Conservation (phyloP, 371 early-diverging fungal genomes). For the Saksenaea oblongispora region DNA sequence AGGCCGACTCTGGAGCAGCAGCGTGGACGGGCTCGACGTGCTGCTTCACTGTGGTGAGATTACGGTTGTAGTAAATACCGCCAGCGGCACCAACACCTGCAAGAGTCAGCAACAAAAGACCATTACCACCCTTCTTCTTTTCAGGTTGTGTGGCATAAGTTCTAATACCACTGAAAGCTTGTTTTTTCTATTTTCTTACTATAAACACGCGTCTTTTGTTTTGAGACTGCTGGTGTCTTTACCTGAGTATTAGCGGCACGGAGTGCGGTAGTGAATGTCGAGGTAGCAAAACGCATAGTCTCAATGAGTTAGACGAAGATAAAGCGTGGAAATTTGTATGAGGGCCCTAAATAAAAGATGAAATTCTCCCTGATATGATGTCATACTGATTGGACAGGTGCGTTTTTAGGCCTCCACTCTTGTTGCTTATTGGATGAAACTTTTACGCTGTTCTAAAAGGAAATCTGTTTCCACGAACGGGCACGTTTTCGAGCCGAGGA, state of each 20-base stretch:
- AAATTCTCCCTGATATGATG: too few relatives aligned
- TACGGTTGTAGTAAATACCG: constrained; percentile 46
- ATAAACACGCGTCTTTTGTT: background rate
- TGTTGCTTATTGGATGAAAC: too few relatives aligned
- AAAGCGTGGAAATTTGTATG: too few relatives aligned
- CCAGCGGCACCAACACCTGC: constrained; percentile 40
- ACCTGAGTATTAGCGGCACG: constrained; percentile 21
- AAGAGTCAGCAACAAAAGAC: constrained; percentile 31
- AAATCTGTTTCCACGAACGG: too few relatives aligned
- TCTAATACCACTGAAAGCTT: constrained; percentile 15
- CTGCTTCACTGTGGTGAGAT: constrained; percentile 17
- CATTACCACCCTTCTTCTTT: constrained; percentile 34
- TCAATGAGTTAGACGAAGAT: constrained; percentile 1
- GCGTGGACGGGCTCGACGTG: constrained; percentile 15
- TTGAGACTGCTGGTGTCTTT: too few relatives aligned
- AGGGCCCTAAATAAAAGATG: too few relatives aligned
- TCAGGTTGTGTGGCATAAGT: constrained; percentile 22
- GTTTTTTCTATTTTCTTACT: background rate
- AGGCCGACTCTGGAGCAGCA: constrained; percentile 43
- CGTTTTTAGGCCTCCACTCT: too few relatives aligned
- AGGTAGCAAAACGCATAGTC: constrained; percentile 33
- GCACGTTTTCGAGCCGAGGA: too few relatives aligned
- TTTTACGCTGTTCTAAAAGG: too few relatives aligned
- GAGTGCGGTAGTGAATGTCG: constrained; percentile 26
- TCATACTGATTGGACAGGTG: too few relatives aligned